A percentile compares a stretch with the other conserved stretches of the same genome.
phyloP scores from a whole-genome alignment of 2,329 filamentous ascomycete genomes.

The Neofusicoccum sp. region DNA sequence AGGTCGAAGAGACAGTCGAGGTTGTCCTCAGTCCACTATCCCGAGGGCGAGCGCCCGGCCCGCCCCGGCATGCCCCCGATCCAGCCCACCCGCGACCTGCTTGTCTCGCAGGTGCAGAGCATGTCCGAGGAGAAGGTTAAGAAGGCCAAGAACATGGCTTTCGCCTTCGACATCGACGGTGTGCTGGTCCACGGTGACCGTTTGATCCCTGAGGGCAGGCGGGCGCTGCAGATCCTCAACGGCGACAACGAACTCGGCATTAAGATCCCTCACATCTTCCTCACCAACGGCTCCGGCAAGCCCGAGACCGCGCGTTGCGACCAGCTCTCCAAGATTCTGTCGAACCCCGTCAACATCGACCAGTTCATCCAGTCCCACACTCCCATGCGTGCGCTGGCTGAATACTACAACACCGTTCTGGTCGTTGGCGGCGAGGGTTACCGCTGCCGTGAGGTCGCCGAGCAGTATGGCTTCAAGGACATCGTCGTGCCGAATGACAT shows the following conservation, averaged over 20 bases:
- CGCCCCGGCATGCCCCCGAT: constrained; percentile 59
- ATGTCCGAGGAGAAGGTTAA: constrained; percentile 64
- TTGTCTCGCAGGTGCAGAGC: constrained; percentile 69
- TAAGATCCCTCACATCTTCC: constrained; percentile 72
- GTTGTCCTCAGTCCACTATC: constrained; percentile 60
- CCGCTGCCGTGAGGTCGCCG: constrained; percentile 69
- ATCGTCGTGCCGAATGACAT: constrained; percentile 73
- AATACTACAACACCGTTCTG: constrained; percentile 75
- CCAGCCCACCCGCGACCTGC: constrained; percentile 63
- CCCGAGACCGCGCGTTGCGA: constrained; percentile 63
- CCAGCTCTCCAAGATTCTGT: constrained; percentile 66
- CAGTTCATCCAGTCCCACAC: constrained; percentile 79
- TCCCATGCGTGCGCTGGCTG: constrained; percentile 70
- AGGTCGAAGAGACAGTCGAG: constrained; percentile 67
- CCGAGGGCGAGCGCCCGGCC: constrained; percentile 43
- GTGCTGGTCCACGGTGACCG: constrained; percentile 72
- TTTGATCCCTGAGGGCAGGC: constrained; percentile 65
- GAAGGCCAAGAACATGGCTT: constrained; percentile 75
- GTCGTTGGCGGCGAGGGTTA: constrained; percentile 75
- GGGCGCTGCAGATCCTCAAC: constrained; percentile 68
- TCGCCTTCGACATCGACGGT: constrained; percentile 76
- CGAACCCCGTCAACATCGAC: constrained; percentile 63
- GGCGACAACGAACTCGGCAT: constrained; percentile 75
- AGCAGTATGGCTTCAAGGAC: constrained; percentile 72
- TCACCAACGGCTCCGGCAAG: constrained; percentile 74